Evolutionary conservation across 768 basidiomycete genomes (phyloP), one percentile per base, ranked within the genome.

Genomic region (Suillus weaverae): DNA sequence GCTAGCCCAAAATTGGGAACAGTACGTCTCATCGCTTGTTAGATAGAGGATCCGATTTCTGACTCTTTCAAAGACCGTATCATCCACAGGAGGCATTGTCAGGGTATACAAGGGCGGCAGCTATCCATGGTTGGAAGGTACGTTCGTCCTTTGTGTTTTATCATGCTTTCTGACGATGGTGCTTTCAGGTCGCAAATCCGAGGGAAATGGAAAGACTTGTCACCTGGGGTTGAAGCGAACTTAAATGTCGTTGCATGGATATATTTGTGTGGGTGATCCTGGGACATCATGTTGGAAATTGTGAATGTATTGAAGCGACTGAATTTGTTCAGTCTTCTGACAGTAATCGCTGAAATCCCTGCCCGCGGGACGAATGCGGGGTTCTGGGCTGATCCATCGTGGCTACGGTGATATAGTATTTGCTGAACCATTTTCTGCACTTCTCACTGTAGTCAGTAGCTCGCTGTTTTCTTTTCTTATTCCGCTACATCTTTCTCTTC

Each of bases 91-190:
- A 91, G 70, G 85, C 90, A 0, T 69, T 91, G 44, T 81, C 76
- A 18, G 89, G 88, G 4, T 92, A 82, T 70, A 85, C 85, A 70
- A 77, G 89, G 30, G 91, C 89, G 0, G 90, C 90, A 13, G 73
- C 72, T 1, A 79, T 85, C 2, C 90, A 92, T 72, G 81, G 82
- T 5, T 90, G 89, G 89, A 83, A 79, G 76, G 86, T 85, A 61
- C 18, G 74, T 69, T 48, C 1, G 16, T 14, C 5, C 32, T 46
- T 18, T 26, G 26, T 20, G 50, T 50, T 22, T 4, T 6, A 43
- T 14, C n/a, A 14, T 35, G 11, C 16, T 55, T 20, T 53, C 7
- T 59, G 4, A 44, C 53, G 18, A 62, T 30, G 38, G 41, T 32
- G 36, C 10, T 8, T 56, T 20, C 64, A 79, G 77, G 57, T 80